A percentile compares a stretch with the other conserved stretches of the same genome.
Evolutionary conservation across 2,329 filamentous ascomycete genomes (phyloP).

Genomic region (Ceratocystis smalleyi): DNA sequence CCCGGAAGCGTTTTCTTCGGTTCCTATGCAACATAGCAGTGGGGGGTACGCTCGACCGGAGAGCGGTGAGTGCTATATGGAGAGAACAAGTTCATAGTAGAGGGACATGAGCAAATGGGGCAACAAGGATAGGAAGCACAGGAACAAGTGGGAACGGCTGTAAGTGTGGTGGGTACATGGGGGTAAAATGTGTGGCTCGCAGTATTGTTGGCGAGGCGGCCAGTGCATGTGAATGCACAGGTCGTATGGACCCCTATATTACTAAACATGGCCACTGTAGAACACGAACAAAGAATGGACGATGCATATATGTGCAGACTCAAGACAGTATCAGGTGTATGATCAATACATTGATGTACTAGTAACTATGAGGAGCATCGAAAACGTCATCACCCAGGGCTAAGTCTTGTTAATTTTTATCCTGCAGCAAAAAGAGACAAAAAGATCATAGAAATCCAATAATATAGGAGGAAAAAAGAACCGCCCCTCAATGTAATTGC

Average conservation of each 20-base stretch:
- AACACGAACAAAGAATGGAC: not conserved
- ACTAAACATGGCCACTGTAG: not conserved
- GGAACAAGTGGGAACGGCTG: not conserved
- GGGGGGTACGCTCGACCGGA: not conserved
- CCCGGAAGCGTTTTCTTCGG: too few relatives aligned
- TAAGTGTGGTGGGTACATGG: not conserved
- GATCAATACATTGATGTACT: too few relatives aligned
- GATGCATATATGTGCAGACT: not conserved
- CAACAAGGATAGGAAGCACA: not conserved
- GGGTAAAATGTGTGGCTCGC: not conserved
- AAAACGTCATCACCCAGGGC: too few relatives aligned
- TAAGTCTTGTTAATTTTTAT: too few relatives aligned
- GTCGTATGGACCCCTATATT: not conserved
- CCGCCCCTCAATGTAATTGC: not conserved
- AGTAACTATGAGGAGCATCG: too few relatives aligned
- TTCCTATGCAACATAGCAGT: too few relatives aligned
- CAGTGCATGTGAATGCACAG: not conserved
- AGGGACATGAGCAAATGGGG: not conserved
- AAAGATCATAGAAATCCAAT: not conserved
- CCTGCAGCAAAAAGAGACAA: too few relatives aligned
- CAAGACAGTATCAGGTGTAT: too few relatives aligned
- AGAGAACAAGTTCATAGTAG: not conserved
- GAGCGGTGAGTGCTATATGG: not conserved
- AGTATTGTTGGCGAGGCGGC: not conserved
- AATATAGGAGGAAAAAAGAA: not conserved